Percentiles rank a stretch among this genome's conserved stretches.
Conservation (phyloP, 164 flowering plant species). For the Litsea cubeba region DNA sequence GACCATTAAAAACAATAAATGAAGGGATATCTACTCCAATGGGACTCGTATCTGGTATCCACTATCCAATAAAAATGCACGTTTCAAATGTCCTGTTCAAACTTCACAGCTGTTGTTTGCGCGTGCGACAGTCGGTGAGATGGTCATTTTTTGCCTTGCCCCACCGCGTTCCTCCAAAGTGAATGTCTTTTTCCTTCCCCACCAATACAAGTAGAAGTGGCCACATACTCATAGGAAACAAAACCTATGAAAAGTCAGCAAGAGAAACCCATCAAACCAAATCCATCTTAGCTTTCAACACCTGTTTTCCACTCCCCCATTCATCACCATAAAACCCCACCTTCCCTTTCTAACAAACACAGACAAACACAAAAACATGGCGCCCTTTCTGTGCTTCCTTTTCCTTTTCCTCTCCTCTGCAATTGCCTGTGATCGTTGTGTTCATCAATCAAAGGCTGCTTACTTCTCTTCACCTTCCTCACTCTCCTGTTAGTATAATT, state of each 20-base stretch:
- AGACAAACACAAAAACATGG: constrained; percentile 25
- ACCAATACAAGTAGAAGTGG: background rate
- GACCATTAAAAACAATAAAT: too few relatives aligned
- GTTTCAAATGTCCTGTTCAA: background rate
- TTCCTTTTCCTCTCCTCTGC: constrained; percentile 41
- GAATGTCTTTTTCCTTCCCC: constrained; percentile 11
- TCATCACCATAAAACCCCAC: constrained; percentile 1
- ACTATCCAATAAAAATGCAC: too few relatives aligned
- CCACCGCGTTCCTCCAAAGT: constrained; percentile 15
- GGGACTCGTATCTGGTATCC: too few relatives aligned
- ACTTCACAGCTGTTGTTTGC: constrained; percentile 10
- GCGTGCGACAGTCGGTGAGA: constrained; percentile 18
- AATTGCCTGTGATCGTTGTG: constrained; percentile 74
- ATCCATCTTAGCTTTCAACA: constrained; percentile 6
- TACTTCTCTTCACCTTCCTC: constrained; percentile 45
- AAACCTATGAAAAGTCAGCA: background rate
- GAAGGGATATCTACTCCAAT: too few relatives aligned
- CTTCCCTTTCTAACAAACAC: background rate
- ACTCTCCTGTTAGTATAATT: constrained; percentile 42
- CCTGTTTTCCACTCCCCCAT: constrained; percentile 12
- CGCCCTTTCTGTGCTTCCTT: constrained; percentile 27
- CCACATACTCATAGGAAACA: background rate
- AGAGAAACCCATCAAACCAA: background rate
- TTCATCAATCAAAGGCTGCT: constrained; percentile 61
- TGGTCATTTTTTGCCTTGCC: background rate